A percentile compares a stretch with the other conserved stretches of the same genome.
phyloP scores from a whole-genome alignment of 495 filamentous ascomycete genomes.

The Talaromyces wortmannii region DNA sequence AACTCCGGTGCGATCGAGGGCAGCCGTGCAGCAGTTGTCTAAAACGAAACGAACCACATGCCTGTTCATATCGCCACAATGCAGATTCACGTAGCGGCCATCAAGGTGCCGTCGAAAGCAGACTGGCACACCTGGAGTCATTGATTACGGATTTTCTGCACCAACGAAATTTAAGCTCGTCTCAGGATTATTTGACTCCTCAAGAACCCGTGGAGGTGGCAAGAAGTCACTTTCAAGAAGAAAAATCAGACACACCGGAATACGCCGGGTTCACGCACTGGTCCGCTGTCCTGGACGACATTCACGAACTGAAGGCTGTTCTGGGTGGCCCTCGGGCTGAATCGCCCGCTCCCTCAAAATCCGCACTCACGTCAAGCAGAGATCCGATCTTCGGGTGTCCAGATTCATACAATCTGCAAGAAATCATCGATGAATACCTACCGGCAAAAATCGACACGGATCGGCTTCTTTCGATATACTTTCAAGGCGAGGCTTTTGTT shows the following conservation, averaged over 20 bases:
- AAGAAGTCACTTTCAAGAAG: background rate
- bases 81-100: background rate
- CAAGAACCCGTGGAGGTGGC: background rate
- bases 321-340: background rate
- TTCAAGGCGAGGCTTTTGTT: background rate
- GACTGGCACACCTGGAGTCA: background rate
- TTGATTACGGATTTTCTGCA: background rate
- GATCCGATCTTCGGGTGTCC: conserved; percentile 9
- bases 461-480: background rate
- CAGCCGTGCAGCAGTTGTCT: background rate
- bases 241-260: background rate
- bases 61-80: background rate
- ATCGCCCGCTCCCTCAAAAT: background rate
- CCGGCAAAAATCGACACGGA: background rate
- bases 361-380: background rate
- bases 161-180: background rate
- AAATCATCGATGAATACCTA: conserved; percentile 1
- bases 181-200: background rate
- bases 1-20: background rate
- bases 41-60: background rate
- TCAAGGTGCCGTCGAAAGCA: background rate
- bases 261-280: conserved; percentile 8
- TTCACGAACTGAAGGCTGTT: conserved; percentile 5
- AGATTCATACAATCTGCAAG: conserved; percentile 1
- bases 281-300: conserved; percentile 11